Evolutionary conservation across 2,329 filamentous ascomycete genomes (phyloP).

Genomic region (Talaromyces sp.): DNA sequence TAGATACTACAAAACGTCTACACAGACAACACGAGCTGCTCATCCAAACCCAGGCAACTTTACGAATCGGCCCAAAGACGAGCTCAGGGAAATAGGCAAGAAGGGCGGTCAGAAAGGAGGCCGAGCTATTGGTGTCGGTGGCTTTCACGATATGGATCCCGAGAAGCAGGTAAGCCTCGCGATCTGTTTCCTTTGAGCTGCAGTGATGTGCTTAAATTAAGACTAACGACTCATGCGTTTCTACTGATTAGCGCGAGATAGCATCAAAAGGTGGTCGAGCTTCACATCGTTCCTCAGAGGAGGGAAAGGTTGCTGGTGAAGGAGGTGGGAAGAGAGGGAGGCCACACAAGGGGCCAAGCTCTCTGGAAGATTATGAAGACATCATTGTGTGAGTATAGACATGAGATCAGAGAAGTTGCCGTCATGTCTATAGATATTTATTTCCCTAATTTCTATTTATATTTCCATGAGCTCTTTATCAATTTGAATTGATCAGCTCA

Average conservation of each 20-base stretch:
- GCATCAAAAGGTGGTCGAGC: constrained; percentile 25
- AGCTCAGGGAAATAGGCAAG: constrained; percentile 26
- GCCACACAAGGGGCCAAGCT: background rate
- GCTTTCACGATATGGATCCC: constrained; percentile 29
- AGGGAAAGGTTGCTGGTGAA: constrained; percentile 13
- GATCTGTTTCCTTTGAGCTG: background rate
- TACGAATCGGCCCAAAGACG: constrained; percentile 30
- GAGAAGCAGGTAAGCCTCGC: constrained; percentile 29
- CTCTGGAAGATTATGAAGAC: constrained; percentile 11
- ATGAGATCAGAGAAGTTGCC: background rate
- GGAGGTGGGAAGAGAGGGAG: constrained; percentile 17
- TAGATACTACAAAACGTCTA: background rate
- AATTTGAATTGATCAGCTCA: too few species aligned
- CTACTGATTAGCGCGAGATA: constrained; percentile 24
- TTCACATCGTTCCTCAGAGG: constrained; percentile 15
- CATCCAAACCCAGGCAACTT: constrained; percentile 37
- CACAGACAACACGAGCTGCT: background rate
- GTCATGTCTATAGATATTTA: background rate
- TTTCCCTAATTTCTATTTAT: background rate
- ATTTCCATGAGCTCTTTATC: too few species aligned
- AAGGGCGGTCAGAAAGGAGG: constrained; percentile 30
- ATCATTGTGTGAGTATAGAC: background rate
- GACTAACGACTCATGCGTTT: background rate
- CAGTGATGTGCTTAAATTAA: background rate
- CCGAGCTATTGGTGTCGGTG: constrained; percentile 26